Evolutionary conservation across 176 grass and related monocot genomes (phyloP).

Genomic region (Oryza coarctata): DNA sequence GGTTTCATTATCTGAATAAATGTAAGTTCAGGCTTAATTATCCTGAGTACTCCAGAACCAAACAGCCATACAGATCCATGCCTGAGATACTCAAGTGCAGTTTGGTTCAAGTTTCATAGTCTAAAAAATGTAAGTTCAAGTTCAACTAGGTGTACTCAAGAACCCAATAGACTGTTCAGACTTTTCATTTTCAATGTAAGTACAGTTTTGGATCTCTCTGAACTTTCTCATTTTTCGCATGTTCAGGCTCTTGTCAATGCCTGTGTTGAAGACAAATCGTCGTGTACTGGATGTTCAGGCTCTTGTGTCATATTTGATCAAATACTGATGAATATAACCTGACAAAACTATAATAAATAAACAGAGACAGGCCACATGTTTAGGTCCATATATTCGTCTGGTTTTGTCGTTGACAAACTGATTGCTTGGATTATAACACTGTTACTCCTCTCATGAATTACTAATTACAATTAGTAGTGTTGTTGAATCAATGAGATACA

Average conservation of each 20-base stretch:
- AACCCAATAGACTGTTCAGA: background rate
- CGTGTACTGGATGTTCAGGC: background rate
- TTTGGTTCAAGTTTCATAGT: background rate
- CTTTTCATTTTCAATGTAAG: too few relatives aligned
- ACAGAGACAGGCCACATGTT: slow-evolving; percentile 13
- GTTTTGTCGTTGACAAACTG: slow-evolving; percentile 40
- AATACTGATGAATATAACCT: slow-evolving; percentile 12
- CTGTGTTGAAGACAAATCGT: background rate
- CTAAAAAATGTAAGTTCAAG: background rate
- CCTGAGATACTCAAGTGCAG: background rate
- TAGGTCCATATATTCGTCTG: slow-evolving; percentile 12
- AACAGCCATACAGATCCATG: background rate
- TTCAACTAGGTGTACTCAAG: too few relatives aligned
- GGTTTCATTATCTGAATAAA: background rate
- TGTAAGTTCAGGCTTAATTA: too few relatives aligned
- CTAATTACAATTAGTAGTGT: background rate
- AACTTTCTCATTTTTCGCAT: background rate
- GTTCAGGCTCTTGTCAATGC: background rate
- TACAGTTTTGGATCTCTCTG: slow-evolving; percentile 4
- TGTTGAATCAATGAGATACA: background rate
- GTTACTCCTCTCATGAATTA: background rate
- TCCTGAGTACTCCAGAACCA: too few relatives aligned
- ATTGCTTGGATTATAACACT: background rate
- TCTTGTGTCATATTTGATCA: background rate
- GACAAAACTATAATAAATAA: background rate